Conservation (phyloP, 2,329 filamentous ascomycete species). For the Venturia aucupariae region DNA sequence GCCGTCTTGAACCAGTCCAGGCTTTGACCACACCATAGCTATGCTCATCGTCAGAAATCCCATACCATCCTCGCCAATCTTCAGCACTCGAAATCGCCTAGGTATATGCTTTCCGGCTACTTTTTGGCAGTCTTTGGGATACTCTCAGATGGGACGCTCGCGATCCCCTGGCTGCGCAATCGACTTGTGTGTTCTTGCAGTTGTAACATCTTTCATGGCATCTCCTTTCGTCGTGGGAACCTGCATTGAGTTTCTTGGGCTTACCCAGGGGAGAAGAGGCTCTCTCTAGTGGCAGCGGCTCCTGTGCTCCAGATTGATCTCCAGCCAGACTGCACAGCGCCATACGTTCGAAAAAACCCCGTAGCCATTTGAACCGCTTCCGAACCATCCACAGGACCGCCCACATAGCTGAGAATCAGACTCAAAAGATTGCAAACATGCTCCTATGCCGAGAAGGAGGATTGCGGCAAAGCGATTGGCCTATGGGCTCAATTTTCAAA, state of each 20-base stretch:
- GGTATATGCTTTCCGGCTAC: neutral
- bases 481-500: neutral
- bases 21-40: neutral
- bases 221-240: too few species aligned
- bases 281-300: neutral
- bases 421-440: neutral
- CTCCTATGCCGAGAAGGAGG: neutral
- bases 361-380: neutral
- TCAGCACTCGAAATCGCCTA: neutral
- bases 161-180: too few species aligned
- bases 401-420: neutral
- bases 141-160: neutral
- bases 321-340: too few species aligned
- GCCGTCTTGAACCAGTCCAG: neutral
- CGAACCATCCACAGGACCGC: neutral
- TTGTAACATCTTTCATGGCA: too few species aligned
- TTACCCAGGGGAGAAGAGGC: neutral
- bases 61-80: neutral
- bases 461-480: neutral
- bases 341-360: neutral
- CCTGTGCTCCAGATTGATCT: too few species aligned
- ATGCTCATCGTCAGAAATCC: neutral
- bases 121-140: too few species aligned
- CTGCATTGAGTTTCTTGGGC: too few species aligned
- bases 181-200: too few species aligned